These are phyloP conservation scores for Sisymbrium irio DNA, from an alignment of 345 rosid species.

Conservation along the genomic window DNA sequence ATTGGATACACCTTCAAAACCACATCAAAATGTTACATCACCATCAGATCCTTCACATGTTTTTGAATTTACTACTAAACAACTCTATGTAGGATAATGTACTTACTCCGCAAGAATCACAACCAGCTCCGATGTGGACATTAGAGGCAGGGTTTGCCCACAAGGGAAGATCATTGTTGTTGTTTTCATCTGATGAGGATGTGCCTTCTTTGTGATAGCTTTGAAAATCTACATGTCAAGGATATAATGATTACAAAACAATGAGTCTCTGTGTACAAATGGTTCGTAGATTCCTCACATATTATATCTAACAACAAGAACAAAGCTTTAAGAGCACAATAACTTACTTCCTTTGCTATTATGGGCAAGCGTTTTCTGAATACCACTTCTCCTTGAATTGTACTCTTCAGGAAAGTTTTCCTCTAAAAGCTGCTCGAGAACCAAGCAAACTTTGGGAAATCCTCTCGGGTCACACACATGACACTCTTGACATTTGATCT, in stretches of 20 bases:
- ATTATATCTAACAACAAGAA: conserved; percentile 11
- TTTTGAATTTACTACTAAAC: neutral
- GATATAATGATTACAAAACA: neutral
- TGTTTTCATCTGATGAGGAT: conserved; percentile 8
- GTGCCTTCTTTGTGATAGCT: conserved; percentile 27
- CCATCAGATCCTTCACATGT: neutral
- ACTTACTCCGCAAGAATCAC: conserved; percentile 69
- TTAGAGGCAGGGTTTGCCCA: conserved; percentile 27
- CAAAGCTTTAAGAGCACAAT: conserved; percentile 14
- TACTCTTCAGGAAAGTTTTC: conserved; percentile 60
- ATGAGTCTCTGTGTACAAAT: neutral
- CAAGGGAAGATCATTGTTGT: conserved; percentile 5
- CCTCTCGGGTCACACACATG: conserved; percentile 55
- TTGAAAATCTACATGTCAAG: conserved; percentile 35
- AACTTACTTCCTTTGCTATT: conserved; percentile 34
- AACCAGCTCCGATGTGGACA: conserved; percentile 51
- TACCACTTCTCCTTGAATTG: conserved; percentile 44
- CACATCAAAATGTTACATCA: neutral
- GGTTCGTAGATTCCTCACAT: neutral
- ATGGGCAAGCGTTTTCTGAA: conserved; percentile 30
- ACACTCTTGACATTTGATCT: conserved; percentile 64
- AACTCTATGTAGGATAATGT: neutral
- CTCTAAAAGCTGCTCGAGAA: conserved; percentile 57
- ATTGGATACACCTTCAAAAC: conserved; percentile 60
- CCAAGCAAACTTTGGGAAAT: conserved; percentile 65